Evolutionary conservation across 805 yeast species (phyloP), one percentile per base, ranked within the genome.

Genomic region (Barnettozyma botsteinii): DNA sequence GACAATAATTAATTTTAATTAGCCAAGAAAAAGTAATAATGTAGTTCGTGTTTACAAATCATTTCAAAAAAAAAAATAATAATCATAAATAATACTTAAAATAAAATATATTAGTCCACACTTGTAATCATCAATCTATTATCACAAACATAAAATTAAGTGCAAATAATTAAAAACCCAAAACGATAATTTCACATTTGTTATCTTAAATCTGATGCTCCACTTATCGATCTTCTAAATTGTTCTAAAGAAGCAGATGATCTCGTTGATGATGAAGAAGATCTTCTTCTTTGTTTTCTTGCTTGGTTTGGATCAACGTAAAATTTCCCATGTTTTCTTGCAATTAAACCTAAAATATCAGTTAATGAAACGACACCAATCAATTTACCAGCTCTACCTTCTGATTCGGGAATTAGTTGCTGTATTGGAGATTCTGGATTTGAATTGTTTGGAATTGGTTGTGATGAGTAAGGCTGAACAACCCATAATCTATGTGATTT

Each of bases 331-430:
- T 79, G 72, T 26, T 75, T 76, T 51, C 79, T 73, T 8, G 96
- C 95, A 47, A 91, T 72, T 32, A 87, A 64, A 14, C 89, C 85
- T 36, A 93, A 65, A 25, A 91, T 81, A 61, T 91, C 98, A 1
- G 98, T 91, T 51, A 93, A 67, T 4, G 96, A 85, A 3, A 93
- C 79, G 20, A 93, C 98, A 30, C 98, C 98, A 40, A 86, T 77
- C 46, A 91, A 70, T 56, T 80, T 84, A 13, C 96, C 96, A 2
- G 86, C 78, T 38, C 80, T 67, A 32, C 81, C 80, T 37, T 65
- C 69, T 34, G 60, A 58, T 40, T 69, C 73, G 30, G 50, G 55
- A 3, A 36, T 48, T 22, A 63, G 56, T 17, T 48, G 46, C 11
- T 60, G 60, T 18, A 13, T 33, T 7, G 25, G 40, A 15, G 64